Evolutionary conservation across 768 basidiomycete genomes (phyloP).

Genomic region (Naganishia vaughanmartiniae): DNA sequence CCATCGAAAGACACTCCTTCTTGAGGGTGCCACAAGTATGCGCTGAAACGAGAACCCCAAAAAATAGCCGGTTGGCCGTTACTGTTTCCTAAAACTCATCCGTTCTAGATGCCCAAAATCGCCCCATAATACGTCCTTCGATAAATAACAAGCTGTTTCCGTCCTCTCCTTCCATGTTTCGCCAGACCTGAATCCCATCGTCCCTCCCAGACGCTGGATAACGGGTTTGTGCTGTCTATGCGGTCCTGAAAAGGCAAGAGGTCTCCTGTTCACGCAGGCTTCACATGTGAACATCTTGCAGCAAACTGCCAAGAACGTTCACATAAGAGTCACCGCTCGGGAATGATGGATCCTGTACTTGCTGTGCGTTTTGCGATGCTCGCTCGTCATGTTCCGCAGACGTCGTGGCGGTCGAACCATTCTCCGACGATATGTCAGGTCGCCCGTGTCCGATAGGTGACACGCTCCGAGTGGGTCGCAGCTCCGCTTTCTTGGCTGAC

Average conservation of each 20-base stretch:
- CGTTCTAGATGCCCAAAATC: background rate
- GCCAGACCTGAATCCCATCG: background rate
- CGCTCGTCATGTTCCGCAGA: background rate
- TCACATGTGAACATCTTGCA: slow-evolving; percentile 21
- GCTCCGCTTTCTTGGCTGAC: slow-evolving; percentile 13
- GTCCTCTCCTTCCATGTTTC: slow-evolving; percentile 5
- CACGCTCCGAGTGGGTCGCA: slow-evolving; percentile 18
- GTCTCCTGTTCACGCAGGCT: background rate
- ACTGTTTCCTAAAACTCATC: background rate
- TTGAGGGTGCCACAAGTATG: background rate
- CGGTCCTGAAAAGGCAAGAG: slow-evolving; percentile 13
- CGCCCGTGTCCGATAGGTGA: slow-evolving; percentile 23
- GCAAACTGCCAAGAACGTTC: slow-evolving; percentile 7
- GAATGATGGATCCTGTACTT: background rate
- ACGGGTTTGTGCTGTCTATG: background rate
- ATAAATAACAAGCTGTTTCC: slow-evolving; percentile 6
- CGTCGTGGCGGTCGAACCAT: background rate
- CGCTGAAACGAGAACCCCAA: background rate
- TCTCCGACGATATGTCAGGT: background rate
- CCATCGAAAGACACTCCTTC: background rate
- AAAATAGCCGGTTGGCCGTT: background rate
- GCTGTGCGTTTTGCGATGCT: background rate
- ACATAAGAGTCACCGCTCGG: slow-evolving; percentile 11
- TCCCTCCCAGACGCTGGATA: background rate
- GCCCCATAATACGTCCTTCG: background rate